These are phyloP conservation scores for Curvularia spicifera DNA, from an alignment of 2,329 filamentous ascomycete species.

Conservation along the genomic window DNA sequence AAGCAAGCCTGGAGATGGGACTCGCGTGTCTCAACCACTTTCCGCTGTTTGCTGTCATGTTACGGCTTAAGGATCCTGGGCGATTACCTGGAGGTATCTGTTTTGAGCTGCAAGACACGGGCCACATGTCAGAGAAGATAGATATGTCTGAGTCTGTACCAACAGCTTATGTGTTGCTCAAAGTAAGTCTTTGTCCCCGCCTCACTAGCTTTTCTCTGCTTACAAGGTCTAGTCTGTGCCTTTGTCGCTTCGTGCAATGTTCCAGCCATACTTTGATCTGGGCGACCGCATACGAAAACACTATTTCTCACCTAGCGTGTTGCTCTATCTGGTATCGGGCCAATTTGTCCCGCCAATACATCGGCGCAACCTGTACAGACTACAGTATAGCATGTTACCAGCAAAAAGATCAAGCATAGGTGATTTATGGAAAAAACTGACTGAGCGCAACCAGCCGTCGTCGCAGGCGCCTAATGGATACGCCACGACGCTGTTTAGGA, in stretches of 20 bases:
- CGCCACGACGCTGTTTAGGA: conserved; percentile 9
- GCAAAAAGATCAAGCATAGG: conserved; percentile 77
- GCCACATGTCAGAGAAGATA: conserved; percentile 48
- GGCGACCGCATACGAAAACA: conserved; percentile 91
- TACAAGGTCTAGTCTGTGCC: conserved; percentile 68
- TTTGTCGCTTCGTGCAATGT: conserved; percentile 89
- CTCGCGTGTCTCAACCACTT: conserved; percentile 97
- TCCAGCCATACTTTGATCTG: conserved; percentile 96
- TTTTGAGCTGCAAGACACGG: conserved; percentile 85
- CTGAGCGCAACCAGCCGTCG: conserved; percentile 18
- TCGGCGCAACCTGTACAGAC: conserved; percentile 88
- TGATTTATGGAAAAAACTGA: conserved; percentile 81
- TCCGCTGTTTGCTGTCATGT: conserved; percentile 94
- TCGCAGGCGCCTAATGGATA: conserved; percentile 14
- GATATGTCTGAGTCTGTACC: conserved; percentile 55
- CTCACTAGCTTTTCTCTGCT: neutral
- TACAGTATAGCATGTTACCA: conserved; percentile 98
- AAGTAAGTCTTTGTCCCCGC: conserved; percentile 60
- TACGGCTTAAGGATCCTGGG: conserved; percentile 89
- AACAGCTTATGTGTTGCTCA: conserved; percentile 84
- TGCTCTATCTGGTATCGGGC: conserved; percentile 86
- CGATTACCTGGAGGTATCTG: conserved; percentile 88
- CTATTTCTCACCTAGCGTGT: conserved; percentile 86
- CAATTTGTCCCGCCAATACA: conserved; percentile 95
- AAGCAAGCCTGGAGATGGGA: conserved; percentile 87